A percentile compares a stretch with the other conserved stretches of the same genome.
Evolutionary conservation across 2,329 filamentous ascomycete genomes (phyloP).

Genomic region (Clarireedia monteithiana): DNA sequence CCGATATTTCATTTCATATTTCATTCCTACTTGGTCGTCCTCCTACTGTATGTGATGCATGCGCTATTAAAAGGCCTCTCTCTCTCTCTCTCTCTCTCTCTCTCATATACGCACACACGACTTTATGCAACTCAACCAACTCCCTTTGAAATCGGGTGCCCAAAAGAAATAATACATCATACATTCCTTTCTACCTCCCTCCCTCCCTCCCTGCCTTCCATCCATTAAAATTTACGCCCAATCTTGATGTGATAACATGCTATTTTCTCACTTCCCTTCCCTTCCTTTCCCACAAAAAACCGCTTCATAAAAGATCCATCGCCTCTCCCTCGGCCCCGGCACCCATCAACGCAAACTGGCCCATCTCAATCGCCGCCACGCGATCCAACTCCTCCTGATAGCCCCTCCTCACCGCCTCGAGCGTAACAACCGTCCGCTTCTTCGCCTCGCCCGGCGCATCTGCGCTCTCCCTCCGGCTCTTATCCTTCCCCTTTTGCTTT

Average conservation of each 20-base stretch:
- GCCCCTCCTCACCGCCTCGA: conserved; percentile 79
- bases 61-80: too few relatives aligned
- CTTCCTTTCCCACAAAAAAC: background rate
- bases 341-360: conserved; percentile 71
- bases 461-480: background rate
- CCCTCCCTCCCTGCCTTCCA: background rate
- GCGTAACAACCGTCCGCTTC: conserved; percentile 66
- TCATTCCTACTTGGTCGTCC: too few relatives aligned
- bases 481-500: conserved; percentile 16
- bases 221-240: background rate
- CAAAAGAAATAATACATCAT: too few relatives aligned
- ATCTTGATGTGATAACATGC: background rate
- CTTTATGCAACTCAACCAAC: too few relatives aligned
- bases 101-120: too few relatives aligned
- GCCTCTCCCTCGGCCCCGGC: conserved; percentile 34
- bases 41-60: too few relatives aligned
- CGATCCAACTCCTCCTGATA: conserved; percentile 88
- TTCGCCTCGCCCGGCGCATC: conserved; percentile 25
- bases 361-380: conserved; percentile 78
- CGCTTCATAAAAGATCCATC: conserved; percentile 30
- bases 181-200: background rate
- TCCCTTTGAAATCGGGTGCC: too few relatives aligned
- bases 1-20: too few relatives aligned
- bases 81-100: too few relatives aligned
- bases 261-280: background rate